Conservation (phyloP, 2,329 filamentous ascomycete species). For the Zasmidium citrigriseum region DNA sequence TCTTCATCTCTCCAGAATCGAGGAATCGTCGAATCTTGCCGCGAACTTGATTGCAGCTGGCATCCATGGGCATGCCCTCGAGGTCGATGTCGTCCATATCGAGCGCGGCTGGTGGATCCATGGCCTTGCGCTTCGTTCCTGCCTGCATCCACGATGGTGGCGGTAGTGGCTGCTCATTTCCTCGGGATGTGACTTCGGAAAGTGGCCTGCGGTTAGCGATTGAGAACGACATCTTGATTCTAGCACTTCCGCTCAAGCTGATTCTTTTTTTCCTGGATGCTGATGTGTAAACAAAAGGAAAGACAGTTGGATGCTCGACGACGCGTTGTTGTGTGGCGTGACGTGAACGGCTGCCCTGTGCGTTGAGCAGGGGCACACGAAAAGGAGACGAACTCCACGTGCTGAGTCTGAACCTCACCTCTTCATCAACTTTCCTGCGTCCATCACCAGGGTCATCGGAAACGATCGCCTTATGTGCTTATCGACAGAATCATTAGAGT, state of each 20-base stretch:
- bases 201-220: not conserved
- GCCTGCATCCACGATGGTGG: not conserved
- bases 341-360: conserved; percentile 4
- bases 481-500: too few relatives aligned
- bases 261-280: not conserved
- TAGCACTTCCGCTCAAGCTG: not conserved
- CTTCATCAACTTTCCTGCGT: too few relatives aligned
- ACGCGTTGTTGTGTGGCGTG: conserved; percentile 7
- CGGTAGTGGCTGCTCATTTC: not conserved
- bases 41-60: conserved; percentile 37
- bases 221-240: not conserved
- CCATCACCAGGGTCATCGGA: not conserved
- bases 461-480: too few relatives aligned
- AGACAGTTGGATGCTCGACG: not conserved
- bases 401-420: not conserved
- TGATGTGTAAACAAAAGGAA: not conserved
- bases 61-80: conserved; percentile 18
- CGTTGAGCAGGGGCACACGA: not conserved
- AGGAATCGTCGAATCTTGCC: conserved; percentile 46
- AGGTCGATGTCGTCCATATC: conserved; percentile 19
- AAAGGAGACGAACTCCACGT: not conserved
- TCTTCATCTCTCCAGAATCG: conserved; percentile 47
- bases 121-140: conserved; percentile 15
- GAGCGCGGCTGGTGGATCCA: not conserved
- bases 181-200: not conserved